Evolutionary conservation across 768 basidiomycete species (phyloP), one percentile per base, ranked within the genome.

Genomic region (Mycena haematopus): DNA sequence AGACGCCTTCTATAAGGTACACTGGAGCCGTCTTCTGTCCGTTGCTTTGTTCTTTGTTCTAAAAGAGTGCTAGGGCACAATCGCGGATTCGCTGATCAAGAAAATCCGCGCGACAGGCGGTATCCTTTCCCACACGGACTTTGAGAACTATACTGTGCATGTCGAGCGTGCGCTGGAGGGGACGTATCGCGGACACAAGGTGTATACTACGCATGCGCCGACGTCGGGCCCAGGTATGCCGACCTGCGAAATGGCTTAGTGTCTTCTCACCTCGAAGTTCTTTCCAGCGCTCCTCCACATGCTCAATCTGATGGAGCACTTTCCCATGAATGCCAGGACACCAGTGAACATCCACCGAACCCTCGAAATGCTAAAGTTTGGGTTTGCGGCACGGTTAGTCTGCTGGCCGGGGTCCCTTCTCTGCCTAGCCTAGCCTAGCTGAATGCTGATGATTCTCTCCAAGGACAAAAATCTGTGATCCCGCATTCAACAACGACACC

Each of bases 251-350:
- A 51, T 27, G 22, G 25, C 17, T 47, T 51, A 46, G 58, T 24
- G 15, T 4, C 38, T 62, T 46, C 55, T 46, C 56, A 38, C 24
- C 44, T 24, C 24, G n/a, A n/a, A 11, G 29, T 27, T 33, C 50
- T 51, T 51, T 21, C 15, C 29, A 81, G 92, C 92, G n/a, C 77
- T 99, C 44, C 77, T 97, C 42, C 91, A 94, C 71, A 91, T 98
- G 83, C 78, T 99, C n/a, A 97, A 98, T 71, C 73, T 95, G 21
- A 77, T 96, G 49, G 95, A 97, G 71, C 80, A 83, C n/a, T 98
- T 84, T 70, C 74, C 84, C 35, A 66, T 81, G 19, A 76, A 78
- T 25, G 86, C 86, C 47, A 74, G 80, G 65, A 87, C 81, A n/a
- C 79, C 81, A 0, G 72, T 93, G 17, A 91, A 87, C 65, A 79